Base-by-base conservation (phyloP, 2,329 filamentous ascomycete species). In the Neonectria magnoliae region DNA sequence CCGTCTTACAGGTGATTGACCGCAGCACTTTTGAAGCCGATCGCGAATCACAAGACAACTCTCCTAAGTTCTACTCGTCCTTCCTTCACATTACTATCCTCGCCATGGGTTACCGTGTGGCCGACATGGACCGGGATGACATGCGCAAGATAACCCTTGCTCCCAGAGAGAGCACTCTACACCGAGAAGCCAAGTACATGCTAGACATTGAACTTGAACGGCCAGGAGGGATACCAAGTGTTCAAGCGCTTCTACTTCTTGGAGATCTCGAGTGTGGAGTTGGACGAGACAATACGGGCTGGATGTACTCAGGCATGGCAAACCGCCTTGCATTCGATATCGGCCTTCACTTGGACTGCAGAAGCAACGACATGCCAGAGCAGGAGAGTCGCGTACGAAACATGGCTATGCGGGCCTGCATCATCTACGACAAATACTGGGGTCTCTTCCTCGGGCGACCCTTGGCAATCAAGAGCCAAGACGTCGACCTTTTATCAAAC, bases 381-480 rank as follows among this genome's bases (percentile, higher is more conserved):
- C 77, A 79, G 14, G 85, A 86, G 64, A 77, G 81, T 4, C 78
- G 81, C 36, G 82, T 85, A 53, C 78, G 84, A 5, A 84, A 83
- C 52, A 84, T 85, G 80, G 82, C 81, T 13, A 81, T 87, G 71
- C 79, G 81, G 66, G 84, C 85, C 1, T 86, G 83, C 61, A 80
- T 85, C 7, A 81, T 86, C 63, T 84, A 85, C 62, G 85, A 87
- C 75, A 82, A 83, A 70, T 84, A 86, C 66, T 87, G 84, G 84
- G 82, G 85, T 0, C 74, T 87, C n/a, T 85, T 86, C 68, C 77
- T 87, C 7, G 85, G 85, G 10, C 78, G 85, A 11, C 85, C 85
- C 1, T 82, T 84, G 1, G 81, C 82, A 56, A 87, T 87, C 76
- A 87, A 87, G 71, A 81, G 77, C 53, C 78, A 84, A 51, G 85